Base-by-base conservation (phyloP, 2,329 filamentous ascomycete species). In the Conoideocrella luteorostrata region DNA sequence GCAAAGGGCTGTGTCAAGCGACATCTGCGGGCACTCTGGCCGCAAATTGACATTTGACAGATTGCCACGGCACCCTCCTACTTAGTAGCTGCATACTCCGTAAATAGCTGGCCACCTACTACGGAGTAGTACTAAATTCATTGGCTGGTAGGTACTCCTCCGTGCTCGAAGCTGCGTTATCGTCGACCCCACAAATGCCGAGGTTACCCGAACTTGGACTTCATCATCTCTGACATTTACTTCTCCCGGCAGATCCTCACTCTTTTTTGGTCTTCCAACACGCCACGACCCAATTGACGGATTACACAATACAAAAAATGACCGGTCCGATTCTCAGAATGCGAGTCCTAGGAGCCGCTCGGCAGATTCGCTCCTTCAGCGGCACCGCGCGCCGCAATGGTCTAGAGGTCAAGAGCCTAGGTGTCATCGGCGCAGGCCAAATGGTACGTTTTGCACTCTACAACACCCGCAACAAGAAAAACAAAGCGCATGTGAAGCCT, bases 351-450 rank as follows among this genome's bases (percentile, higher is more conserved):
- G 58, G 53, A 34, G 58, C 54, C 51, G 57, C 58, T 56, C 62
- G 66, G 43, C 68, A 70, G 47, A 53, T 62, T 43, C 68, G 84
- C 56, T 67, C 65, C 57, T 95, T 94, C 68, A 90, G 85, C 70
- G 82, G 81, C 26, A 80, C 77, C 30, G 66, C 80, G 35, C 68
- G 72, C 36, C 72, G 75, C 34, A 60, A 70, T 55, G 80, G 79
- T 48, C 80, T 82, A 44, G 80, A 90, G 59, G 83, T 98, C 49
- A 94, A 90, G 70, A 84, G 79, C 53, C 70, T 98, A 33, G 93
- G 91, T 59, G 91, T 98, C 39, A 76, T 98, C 59, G 93, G 93
- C 52, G 90, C 91, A 42, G 93, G 93, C 22, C 93, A 97, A 65
- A 96, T 97, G 90, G 90, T 95, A 67, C 59, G 45, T 41, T 24